These are phyloP conservation scores for Tylopilus intermedius DNA, from an alignment of 768 basidiomycete species.

Conservation along the genomic window DNA sequence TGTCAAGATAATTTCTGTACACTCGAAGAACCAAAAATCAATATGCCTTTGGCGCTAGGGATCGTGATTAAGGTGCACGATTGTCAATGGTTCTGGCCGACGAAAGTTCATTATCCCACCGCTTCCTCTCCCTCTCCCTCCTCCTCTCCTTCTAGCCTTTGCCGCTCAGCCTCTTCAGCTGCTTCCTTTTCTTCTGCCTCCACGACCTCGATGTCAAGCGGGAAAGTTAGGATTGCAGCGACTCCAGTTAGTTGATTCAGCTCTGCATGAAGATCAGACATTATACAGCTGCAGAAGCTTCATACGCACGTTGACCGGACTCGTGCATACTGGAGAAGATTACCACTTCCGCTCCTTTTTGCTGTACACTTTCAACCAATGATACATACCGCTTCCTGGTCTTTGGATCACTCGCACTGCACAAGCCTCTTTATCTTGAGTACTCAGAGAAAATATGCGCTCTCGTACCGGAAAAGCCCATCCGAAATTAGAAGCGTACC, in stretches of 20 bases:
- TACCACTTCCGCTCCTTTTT: slow-evolving; percentile 87
- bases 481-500: slow-evolving; percentile 95
- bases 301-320: slow-evolving; percentile 84
- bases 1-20: slow-evolving; percentile 13
- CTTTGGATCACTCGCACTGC: slow-evolving; percentile 73
- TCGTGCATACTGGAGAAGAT: slow-evolving; percentile 99
- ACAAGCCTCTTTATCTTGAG: not conserved
- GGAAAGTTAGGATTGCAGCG: slow-evolving; percentile 93
- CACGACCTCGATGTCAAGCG: slow-evolving; percentile 91
- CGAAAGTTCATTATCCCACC: not conserved
- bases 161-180: slow-evolving; percentile 37
- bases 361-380: slow-evolving; percentile 83
- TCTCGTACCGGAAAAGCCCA: slow-evolving; percentile 76
- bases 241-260: slow-evolving; percentile 94
- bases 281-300: not conserved
- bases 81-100: not conserved
- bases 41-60: not conserved
- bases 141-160: slow-evolving; percentile 10
- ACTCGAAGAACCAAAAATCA: not conserved
- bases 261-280: slow-evolving; percentile 45
- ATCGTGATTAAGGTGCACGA: not conserved
- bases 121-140: slow-evolving; percentile 2
- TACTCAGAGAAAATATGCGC: not conserved
- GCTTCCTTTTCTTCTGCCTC: slow-evolving; percentile 87
- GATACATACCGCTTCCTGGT: slow-evolving; percentile 79